Conservation (phyloP, 176 grass and related monocot genomes). For the Pontederia paniculata region DNA sequence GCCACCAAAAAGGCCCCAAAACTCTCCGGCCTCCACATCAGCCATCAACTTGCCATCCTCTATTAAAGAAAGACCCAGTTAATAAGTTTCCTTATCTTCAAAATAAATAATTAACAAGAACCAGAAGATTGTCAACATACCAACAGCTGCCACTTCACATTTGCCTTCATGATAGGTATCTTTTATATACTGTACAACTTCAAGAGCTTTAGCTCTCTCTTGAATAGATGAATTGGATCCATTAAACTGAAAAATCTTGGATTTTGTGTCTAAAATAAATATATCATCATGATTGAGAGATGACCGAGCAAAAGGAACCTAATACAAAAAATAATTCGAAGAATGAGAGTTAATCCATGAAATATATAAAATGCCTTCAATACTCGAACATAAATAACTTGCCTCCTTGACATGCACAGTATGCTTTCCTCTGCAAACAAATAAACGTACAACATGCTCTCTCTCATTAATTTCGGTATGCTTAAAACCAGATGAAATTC, state of each 20-base stretch:
- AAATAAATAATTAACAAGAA: slow-evolving; percentile 4
- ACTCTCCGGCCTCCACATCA: slow-evolving; percentile 92
- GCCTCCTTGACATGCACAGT: slow-evolving; percentile 2
- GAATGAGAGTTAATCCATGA: slow-evolving; percentile 8
- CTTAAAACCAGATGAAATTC: slow-evolving; percentile 12
- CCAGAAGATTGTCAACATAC: slow-evolving; percentile 25
- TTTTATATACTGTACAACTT: slow-evolving; percentile 92
- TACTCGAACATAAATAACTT: slow-evolving; percentile 3
- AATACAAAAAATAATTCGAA: slow-evolving; percentile 20
- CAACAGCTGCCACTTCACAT: slow-evolving; percentile 87
- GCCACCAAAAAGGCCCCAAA: slow-evolving; percentile 92
- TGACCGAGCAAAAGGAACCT: slow-evolving; percentile 96
- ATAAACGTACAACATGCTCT: slow-evolving; percentile 2
- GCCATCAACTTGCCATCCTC: slow-evolving; percentile 90
- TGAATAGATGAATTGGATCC: slow-evolving; percentile 96
- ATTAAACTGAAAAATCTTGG: slow-evolving; percentile 94
- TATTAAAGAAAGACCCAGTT: slow-evolving; percentile 23
- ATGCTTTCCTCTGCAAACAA: slow-evolving; percentile 3
- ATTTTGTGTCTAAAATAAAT: slow-evolving; percentile 84
- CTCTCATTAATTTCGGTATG: not conserved
- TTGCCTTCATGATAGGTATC: slow-evolving; percentile 76
- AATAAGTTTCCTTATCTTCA: not conserved
- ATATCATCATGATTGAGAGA: slow-evolving; percentile 93
- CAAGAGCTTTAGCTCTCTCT: slow-evolving; percentile 93
- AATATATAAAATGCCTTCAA: not conserved